phyloP scores from a whole-genome alignment of 1,284 basidiomycete genomes.

The Coniophora puteana region DNA sequence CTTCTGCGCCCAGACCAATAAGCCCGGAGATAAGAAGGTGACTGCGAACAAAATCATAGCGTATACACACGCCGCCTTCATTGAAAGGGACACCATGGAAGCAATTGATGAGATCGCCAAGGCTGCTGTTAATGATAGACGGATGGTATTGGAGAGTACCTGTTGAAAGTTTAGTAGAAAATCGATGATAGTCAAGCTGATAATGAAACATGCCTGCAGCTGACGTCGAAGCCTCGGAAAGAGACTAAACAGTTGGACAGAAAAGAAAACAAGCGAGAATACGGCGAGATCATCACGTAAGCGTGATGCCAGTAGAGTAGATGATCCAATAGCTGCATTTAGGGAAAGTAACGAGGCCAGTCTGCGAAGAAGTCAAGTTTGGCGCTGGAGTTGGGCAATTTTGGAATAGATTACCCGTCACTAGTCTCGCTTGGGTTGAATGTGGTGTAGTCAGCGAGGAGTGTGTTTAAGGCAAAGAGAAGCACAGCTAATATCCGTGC shows the following conservation, averaged over 20 bases:
- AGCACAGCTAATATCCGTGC: slow-evolving; percentile 88
- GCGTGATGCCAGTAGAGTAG: slow-evolving; percentile 91
- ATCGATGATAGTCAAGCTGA: slow-evolving; percentile 12
- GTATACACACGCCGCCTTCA: slow-evolving; percentile 48
- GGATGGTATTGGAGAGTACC: slow-evolving; percentile 42
- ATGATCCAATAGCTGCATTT: slow-evolving; percentile 93
- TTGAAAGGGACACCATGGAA: slow-evolving; percentile 52
- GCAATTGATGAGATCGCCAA: slow-evolving; percentile 45
- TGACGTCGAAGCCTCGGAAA: slow-evolving; percentile 82
- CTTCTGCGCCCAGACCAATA: slow-evolving; percentile 78
- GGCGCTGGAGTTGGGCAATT: too few relatives aligned
- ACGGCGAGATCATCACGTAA: slow-evolving; percentile 82
- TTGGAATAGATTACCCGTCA: slow-evolving; percentile 34
- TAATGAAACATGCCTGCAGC: slow-evolving; percentile 57
- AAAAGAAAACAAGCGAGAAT: slow-evolving; percentile 87
- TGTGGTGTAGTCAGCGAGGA: slow-evolving; percentile 63
- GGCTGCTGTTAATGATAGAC: slow-evolving; percentile 46
- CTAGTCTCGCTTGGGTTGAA: slow-evolving; percentile 26
- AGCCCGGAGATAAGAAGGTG: slow-evolving; percentile 66
- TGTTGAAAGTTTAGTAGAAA: slow-evolving; percentile 26
- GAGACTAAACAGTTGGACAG: slow-evolving; percentile 82
- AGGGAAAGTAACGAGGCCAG: slow-evolving; percentile 88
- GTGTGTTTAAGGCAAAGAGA: slow-evolving; percentile 60
- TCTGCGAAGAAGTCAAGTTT: slow-evolving; percentile 40
- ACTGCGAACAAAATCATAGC: slow-evolving; percentile 48